A percentile compares a stretch with the other conserved stretches of the same genome.
Evolutionary conservation across 2,329 filamentous ascomycete species (phyloP).

Genomic region (Beauveria rudraprayagi): DNA sequence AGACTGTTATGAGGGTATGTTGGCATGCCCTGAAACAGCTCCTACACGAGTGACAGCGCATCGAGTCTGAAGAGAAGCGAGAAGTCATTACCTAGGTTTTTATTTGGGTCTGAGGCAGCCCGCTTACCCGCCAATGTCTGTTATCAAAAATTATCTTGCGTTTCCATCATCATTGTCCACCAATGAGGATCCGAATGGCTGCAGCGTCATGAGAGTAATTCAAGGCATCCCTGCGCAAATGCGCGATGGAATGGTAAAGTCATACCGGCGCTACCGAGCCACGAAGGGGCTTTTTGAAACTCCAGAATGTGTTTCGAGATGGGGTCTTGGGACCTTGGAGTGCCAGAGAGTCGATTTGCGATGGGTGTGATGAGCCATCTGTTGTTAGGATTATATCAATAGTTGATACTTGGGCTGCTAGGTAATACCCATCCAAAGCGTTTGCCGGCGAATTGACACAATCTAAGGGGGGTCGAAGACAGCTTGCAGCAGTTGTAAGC

Average conservation of each 20-base stretch:
- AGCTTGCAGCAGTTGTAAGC: no score
- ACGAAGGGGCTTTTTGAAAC: neutral
- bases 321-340: neutral
- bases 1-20: neutral
- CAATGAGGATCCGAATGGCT: neutral
- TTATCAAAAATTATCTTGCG: no score
- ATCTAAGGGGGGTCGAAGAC: no score
- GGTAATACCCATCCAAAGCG: no score
- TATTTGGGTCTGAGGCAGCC: neutral
- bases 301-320: neutral
- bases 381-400: neutral
- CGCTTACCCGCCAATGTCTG: neutral
- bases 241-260: neutral
- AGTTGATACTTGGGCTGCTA: no score
- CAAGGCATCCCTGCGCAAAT: no score
- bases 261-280: neutral
- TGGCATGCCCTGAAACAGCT: constrained; percentile 2
- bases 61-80: no score
- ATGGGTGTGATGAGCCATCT: neutral
- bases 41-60: neutral
- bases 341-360: neutral
- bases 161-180: neutral
- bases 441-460: no score
- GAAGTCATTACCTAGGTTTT: neutral
- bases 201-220: no score